Evolutionary conservation across 192 early-diverging fungal species (phyloP), one percentile per base, ranked within the genome.

Genomic region (Thoreauomyces humboldtii): DNA sequence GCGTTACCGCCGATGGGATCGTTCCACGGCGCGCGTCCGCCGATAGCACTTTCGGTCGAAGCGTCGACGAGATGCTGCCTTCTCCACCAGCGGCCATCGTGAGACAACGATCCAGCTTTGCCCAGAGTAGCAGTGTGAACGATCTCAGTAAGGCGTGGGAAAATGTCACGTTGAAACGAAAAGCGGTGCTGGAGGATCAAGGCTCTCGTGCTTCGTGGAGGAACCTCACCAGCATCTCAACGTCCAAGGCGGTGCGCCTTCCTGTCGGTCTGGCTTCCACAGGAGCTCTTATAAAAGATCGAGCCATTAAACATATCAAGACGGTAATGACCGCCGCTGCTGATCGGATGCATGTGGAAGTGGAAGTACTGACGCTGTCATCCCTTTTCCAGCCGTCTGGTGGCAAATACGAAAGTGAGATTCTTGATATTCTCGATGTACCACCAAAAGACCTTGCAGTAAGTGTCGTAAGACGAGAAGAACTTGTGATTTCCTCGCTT

Each of bases 371-470:
- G n/a, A n/a, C n/a, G n/a, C n/a, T n/a, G n/a, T n/a, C 38, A 41
- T 41, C n/a, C n/a, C 11, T 12, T 28, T 36, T 12, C 25, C 32
- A 61, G 59, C 61, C 63, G 31, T 65, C 52, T 7, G 52, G 36
- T 5, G 25, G n/a, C 11, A 56, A 65, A 22, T 65, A 65, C 52
- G 63, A 65, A 19, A 27, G 38, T 17, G 42, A 60, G 7, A 25
- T 42, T 7, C 12, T 55, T 19, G 59, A 70, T 41, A 58, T 74
- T 25, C 48, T 68, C 11, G 66, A 74, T 24, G 60, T 74, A 1
- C 25, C 61, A n/a, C 66, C 67, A 14, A 74, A 70, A 56, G 72
- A 74, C 17, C 21, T 70, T 14, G 72, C 72, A 2, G 72, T 73
- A 63, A 34, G 67, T 44, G 29, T 27, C 2, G 37, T n/a, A 15